Base-by-base conservation (phyloP, 306 rosid genomes). In the Rosa lucieae region DNA sequence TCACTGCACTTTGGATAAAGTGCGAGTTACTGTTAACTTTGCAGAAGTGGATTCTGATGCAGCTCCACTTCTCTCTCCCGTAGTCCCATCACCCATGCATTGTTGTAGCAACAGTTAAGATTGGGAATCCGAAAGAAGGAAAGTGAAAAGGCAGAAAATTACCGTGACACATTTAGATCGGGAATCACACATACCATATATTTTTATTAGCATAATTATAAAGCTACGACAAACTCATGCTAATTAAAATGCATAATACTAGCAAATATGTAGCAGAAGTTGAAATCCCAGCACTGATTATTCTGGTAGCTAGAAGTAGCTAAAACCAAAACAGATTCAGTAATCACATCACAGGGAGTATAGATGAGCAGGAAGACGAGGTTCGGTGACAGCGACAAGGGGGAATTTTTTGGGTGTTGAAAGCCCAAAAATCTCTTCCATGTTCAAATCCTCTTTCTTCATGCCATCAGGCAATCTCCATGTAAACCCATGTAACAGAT, bases 391-490 rank as follows among this genome's bases (percentile, higher is more conserved):
- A 6, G 43, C 62, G 62, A 80, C 76, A 4, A 92, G 84, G 9
- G 97, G 96, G 1, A 77, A 0, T 72, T 94, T 92, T 72, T 78
- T 92, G 5, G 94, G 90, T 0, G 94, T 85, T 0, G 98, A 86
- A 11, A 90, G 84, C 53, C 98, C 96, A 70, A 84, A 94, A 52
- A 79, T 82, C 70, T 94, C 97, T 6, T 87, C 91, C 98, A 92
- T 92, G 53, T 88, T 77, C 82, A 94, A 72, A 11, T 85, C 92
- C 75, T 89, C 96, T 0, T 55, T 84, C 77, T 80, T 85, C 81
- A 82, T 67, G 49, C 61, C 47, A 17, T 15, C 10, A 3, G 89
- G 90, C 56, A 94, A 58, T 55, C 68, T 89, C 98, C 98, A 94
- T 7, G 84, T 82, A 77, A 92, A 94, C 0, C 98, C 97, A 86